Conservation (phyloP, 768 basidiomycete genomes). For the Scleroderma bovista region DNA sequence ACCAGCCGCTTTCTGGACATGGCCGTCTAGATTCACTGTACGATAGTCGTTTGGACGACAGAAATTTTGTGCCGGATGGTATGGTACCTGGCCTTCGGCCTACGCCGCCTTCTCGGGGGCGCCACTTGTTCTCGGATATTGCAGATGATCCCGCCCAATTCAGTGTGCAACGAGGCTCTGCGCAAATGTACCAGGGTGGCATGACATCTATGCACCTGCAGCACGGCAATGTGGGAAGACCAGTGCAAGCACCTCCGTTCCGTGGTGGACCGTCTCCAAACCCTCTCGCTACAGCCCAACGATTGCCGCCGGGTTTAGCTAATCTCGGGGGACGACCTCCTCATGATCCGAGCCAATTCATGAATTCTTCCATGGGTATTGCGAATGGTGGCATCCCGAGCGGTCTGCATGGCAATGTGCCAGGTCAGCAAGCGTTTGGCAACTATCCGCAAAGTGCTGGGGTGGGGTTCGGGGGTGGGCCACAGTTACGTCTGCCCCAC, state of each 20-base stretch:
- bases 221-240: conserved; percentile 45
- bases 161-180: conserved; percentile 52
- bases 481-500: conserved; percentile 47
- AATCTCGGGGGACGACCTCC: conserved; percentile 80
- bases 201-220: conserved; percentile 46
- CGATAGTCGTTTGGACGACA: conserved; percentile 68
- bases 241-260: conserved; percentile 57
- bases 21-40: conserved; percentile 61
- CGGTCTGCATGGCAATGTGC: conserved; percentile 41
- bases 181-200: conserved; percentile 52
- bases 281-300: conserved; percentile 45
- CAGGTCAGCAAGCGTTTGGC: conserved; percentile 48
- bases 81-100: conserved; percentile 82
- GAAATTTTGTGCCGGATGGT: conserved; percentile 77
- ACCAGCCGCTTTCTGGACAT: conserved; percentile 36
- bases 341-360: conserved; percentile 67
- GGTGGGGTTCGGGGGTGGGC: conserved; percentile 38
- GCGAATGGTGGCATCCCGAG: conserved; percentile 42
- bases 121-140: conserved; percentile 57
- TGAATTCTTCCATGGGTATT: conserved; percentile 38
- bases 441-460: conserved; percentile 43
- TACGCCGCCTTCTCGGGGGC: conserved; percentile 53
- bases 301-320: conserved; percentile 74
- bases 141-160: conserved; percentile 62
- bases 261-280: conserved; percentile 69